phyloP scores from a whole-genome alignment of 257 asterid species.

The Solanum rostratum region DNA sequence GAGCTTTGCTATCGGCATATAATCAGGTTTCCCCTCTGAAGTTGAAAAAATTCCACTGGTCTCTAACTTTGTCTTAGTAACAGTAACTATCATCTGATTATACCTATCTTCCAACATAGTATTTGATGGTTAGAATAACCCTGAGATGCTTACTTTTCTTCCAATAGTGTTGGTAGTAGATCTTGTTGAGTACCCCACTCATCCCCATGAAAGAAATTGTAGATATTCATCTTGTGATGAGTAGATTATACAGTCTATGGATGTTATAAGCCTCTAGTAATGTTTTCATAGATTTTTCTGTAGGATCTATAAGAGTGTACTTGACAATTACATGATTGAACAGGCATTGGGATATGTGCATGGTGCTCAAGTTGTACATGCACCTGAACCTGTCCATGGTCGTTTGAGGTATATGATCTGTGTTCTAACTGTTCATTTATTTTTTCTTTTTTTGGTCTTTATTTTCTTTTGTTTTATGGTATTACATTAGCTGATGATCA shows the following conservation, averaged over 20 bases:
- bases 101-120: neutral
- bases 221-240: neutral
- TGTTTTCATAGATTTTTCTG: neutral
- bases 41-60: no score
- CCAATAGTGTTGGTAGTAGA: neutral
- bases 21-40: no score
- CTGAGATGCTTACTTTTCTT: neutral
- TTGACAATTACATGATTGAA: neutral
- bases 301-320: neutral
- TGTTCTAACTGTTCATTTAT: neutral
- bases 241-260: neutral
- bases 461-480: neutral
- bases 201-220: neutral
- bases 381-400: conserved; percentile 92
- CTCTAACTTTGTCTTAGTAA: neutral
- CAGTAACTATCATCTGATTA: neutral
- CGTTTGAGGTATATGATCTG: conserved; percentile 58
- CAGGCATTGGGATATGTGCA: conserved; percentile 95
- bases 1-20: no score
- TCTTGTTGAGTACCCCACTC: neutral
- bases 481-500: neutral
- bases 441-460: neutral
- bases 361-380: conserved; percentile 83
- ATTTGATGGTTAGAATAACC: neutral
- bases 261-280: neutral